phyloP scores from a whole-genome alignment of 2,329 filamentous ascomycete species.

The Neobulgaria alba region DNA sequence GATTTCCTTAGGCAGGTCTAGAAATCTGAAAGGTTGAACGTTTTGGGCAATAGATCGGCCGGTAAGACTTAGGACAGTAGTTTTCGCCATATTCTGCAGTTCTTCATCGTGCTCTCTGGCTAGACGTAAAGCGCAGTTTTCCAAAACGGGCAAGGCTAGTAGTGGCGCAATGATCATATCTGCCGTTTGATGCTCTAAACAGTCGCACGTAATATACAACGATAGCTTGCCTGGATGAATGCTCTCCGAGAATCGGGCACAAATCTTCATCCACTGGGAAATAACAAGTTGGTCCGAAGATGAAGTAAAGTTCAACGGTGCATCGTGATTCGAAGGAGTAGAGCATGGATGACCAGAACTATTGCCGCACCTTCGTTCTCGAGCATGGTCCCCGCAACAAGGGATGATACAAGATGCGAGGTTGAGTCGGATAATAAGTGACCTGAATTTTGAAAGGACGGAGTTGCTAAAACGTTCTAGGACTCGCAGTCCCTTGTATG shows the following conservation, averaged over 20 bases:
- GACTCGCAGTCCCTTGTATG: background rate
- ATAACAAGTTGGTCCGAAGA: slow-evolving; percentile 1
- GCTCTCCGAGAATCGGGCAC: slow-evolving; percentile 3
- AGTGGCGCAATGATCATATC: slow-evolving; percentile 5
- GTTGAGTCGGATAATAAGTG: slow-evolving; percentile 2
- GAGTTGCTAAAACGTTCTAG: slow-evolving; percentile 2
- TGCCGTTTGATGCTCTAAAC: slow-evolving; percentile 3
- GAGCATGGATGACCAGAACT: background rate
- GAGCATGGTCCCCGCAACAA: slow-evolving; percentile 1
- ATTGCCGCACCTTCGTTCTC: slow-evolving; percentile 4
- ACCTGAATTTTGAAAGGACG: background rate
- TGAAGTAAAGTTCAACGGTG: slow-evolving; percentile 2
- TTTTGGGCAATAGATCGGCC: background rate
- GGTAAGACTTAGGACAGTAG: slow-evolving; percentile 2
- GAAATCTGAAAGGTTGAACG: slow-evolving; percentile 4
- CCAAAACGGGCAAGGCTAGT: slow-evolving; percentile 1
- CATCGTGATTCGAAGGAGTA: slow-evolving; percentile 1
- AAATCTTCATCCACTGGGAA: slow-evolving; percentile 3
- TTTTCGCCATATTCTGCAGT: slow-evolving; percentile 4
- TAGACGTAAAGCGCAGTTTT: slow-evolving; percentile 6
- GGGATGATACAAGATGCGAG: background rate
- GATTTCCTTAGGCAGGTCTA: slow-evolving; percentile 7
- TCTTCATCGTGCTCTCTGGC: slow-evolving; percentile 5
- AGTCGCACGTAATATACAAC: slow-evolving; percentile 6
- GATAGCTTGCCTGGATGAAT: slow-evolving; percentile 4